Conservation (phyloP, 129 eudicot genomes). For the Artemisia argyi region DNA sequence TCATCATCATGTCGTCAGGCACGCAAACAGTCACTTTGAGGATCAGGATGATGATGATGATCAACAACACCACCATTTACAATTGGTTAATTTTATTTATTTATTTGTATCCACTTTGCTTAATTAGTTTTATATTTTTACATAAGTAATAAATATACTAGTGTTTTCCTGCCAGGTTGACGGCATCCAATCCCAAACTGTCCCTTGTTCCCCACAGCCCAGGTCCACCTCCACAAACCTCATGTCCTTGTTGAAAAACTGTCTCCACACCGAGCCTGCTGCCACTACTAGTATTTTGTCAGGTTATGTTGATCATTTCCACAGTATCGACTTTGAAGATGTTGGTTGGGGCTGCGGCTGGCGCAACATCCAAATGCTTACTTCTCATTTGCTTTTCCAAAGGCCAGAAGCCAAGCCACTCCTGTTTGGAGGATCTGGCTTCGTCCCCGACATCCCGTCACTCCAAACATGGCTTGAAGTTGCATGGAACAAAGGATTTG, state of each 20-base stretch:
- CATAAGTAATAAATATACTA: too few species aligned
- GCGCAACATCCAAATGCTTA: constrained; percentile 95
- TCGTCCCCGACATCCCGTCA: constrained; percentile 76
- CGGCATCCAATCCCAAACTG: not conserved
- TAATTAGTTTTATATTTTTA: too few species aligned
- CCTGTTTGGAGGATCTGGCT: constrained; percentile 71
- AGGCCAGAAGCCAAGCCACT: constrained; percentile 53
- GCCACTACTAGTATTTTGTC: constrained; percentile 52
- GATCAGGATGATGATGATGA: constrained; percentile 47
- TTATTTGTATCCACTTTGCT: not conserved
- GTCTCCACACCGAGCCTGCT: constrained; percentile 55
- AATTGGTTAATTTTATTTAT: not conserved
- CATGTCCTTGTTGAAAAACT: constrained; percentile 51
- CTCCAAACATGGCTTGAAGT: constrained; percentile 88
- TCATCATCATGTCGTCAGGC: constrained; percentile 42
- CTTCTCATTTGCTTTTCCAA: constrained; percentile 67
- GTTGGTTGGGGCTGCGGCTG: constrained; percentile 96
- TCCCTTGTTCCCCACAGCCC: constrained; percentile 32
- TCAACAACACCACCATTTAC: not conserved
- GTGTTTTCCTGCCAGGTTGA: constrained; percentile 5
- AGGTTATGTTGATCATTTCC: constrained; percentile 78
- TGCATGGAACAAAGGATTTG: constrained; percentile 90
- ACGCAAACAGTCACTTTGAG: constrained; percentile 76
- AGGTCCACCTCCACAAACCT: constrained; percentile 31
- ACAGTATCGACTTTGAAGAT: constrained; percentile 54